Percentiles rank a stretch among this genome's conserved stretches.
These are phyloP conservation scores for Aspergillus pseudonomiae DNA, from an alignment of 2,329 filamentous ascomycete genomes.

Conservation along the genomic window DNA sequence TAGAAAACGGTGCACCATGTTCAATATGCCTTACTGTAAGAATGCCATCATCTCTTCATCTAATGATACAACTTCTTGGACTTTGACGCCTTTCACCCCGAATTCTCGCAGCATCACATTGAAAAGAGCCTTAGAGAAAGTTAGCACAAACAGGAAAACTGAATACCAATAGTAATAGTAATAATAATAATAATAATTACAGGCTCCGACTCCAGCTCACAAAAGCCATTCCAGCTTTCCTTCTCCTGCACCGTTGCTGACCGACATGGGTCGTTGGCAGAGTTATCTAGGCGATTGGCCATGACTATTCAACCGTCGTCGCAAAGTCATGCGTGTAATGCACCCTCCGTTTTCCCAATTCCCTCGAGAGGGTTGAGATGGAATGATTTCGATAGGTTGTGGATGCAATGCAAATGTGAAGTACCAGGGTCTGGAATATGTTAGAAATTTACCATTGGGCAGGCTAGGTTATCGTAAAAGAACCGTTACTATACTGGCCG, in stretches of 20 bases:
- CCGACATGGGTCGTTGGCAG: conserved; percentile 23
- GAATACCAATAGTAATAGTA: not conserved
- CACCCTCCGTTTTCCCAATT: not conserved
- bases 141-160: not conserved
- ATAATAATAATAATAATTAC: conserved; percentile 46
- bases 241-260: conserved; percentile 43
- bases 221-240: conserved; percentile 50
- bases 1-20: not conserved
- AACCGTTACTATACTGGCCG: not conserved
- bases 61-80: conserved; percentile 75
- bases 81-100: conserved; percentile 71
- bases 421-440: not conserved
- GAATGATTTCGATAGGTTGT: not conserved
- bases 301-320: conserved; percentile 28
- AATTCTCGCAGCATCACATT: conserved; percentile 80
- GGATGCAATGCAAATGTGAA: not conserved
- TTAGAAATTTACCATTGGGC: not conserved
- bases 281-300: conserved; percentile 20
- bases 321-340: conserved; percentile 31
- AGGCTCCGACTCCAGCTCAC: conserved; percentile 86
- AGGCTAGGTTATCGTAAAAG: not conserved
- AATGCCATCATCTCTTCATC: conserved; percentile 67
- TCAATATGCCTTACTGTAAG: conserved; percentile 59
- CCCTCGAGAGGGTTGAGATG: no score
- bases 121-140: conserved; percentile 70